Percentiles rank a stretch among this genome's conserved stretches.
These are phyloP conservation scores for Colletotrichum destructivum DNA, from an alignment of 2,329 filamentous ascomycete genomes.

Conservation along the genomic window DNA sequence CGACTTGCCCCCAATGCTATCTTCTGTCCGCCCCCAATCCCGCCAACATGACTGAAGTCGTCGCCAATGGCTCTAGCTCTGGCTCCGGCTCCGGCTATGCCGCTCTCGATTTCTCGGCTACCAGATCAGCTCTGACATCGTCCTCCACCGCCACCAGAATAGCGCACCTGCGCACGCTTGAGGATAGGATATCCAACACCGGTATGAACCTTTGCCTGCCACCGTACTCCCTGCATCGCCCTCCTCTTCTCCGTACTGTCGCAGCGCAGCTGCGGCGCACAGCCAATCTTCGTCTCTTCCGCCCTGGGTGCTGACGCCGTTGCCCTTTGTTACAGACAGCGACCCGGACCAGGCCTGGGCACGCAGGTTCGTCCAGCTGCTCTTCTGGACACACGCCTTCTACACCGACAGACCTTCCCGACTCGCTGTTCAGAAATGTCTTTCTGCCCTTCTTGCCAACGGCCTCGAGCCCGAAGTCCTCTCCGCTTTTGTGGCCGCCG, in stretches of 20 bases:
- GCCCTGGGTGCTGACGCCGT: conserved; percentile 26
- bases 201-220: conserved; percentile 58
- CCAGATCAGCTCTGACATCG: conserved; percentile 68
- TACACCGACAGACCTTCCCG: conserved; percentile 91
- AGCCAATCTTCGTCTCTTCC: conserved; percentile 1
- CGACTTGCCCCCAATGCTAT: conserved; percentile 40
- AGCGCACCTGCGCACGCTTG: conserved; percentile 67
- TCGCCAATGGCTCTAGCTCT: conserved; percentile 52
- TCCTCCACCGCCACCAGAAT: conserved; percentile 74
- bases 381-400: conserved; percentile 89
- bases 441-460: conserved; percentile 76
- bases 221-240: background rate
- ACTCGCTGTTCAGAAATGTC: conserved; percentile 85
- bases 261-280: background rate
- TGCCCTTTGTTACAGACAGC: conserved; percentile 55
- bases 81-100: conserved; percentile 51
- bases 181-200: conserved; percentile 70
- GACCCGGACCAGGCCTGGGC: conserved; percentile 65
- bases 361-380: conserved; percentile 74
- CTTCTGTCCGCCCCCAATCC: conserved; percentile 40
- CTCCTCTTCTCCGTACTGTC: background rate
- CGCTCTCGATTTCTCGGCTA: conserved; percentile 65
- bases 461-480: conserved; percentile 72
- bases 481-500: conserved; percentile 74
- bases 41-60: conserved; percentile 66